A percentile compares a stretch with the other conserved stretches of the same genome.
Conservation (phyloP, 768 basidiomycete species). For the Trichaptum fuscoviolaceum region DNA sequence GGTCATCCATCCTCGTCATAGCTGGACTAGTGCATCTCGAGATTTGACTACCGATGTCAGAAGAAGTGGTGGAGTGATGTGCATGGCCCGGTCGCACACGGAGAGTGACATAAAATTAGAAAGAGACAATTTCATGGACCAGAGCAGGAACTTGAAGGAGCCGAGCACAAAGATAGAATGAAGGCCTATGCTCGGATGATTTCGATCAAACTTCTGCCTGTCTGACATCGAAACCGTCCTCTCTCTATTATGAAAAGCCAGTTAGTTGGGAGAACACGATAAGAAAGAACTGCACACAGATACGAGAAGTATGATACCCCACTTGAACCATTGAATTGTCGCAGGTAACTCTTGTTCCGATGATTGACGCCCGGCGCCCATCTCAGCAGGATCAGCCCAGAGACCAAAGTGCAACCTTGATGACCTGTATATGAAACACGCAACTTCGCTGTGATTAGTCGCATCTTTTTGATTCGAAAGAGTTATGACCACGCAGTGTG, state of each 20-base stretch:
- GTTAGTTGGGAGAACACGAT: neutral
- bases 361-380: neutral
- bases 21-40: neutral
- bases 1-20: neutral
- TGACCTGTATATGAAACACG: neutral
- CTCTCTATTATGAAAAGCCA: neutral
- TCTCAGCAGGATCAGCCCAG: neutral
- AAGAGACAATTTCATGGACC: neutral
- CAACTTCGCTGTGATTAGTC: neutral
- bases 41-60: neutral
- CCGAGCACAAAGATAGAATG: neutral
- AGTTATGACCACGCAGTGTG: neutral
- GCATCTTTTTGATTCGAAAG: neutral
- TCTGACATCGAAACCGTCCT: neutral
- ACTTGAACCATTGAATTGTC: neutral
- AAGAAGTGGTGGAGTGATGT: neutral
- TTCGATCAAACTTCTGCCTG: too few species aligned
- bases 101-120: neutral
- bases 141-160: neutral
- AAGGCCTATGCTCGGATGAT: neutral
- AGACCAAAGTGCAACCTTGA: neutral
- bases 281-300: neutral
- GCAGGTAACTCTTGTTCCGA: neutral
- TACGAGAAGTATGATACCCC: neutral
- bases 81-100: neutral